Base-by-base conservation (phyloP, 2,329 filamentous ascomycete genomes). In the Fusarium sp. region DNA sequence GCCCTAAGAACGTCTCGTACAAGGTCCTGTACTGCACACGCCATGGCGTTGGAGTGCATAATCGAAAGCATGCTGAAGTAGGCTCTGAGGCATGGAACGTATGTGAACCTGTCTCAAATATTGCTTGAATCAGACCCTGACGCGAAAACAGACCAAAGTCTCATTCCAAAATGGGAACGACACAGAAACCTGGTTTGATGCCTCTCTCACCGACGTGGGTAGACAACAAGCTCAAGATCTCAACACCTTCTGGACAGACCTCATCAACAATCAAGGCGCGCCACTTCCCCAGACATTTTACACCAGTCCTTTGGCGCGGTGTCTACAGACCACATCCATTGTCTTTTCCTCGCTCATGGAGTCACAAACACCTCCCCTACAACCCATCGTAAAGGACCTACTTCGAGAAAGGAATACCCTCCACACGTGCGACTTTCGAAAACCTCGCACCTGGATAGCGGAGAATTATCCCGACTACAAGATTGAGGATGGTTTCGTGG, bases 391-490 rank as follows among this genome's bases (percentile, higher is more conserved):
- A 72, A 90, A 88, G 73, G 88, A 91, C 60, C 74, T 84, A 6
- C 79, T 90, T 15, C 81, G 89, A 20, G 89, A 91, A 75, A 84
- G 86, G 4, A 82, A 89, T 59, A 88, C 86, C 10, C 81, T 85
- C 55, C 88, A 91, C 74, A 90, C 88, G 0, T 91, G 89, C 74
- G 88, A 91, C 74, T 82, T 85, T 17, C 81, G 88, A 17, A 83
- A 83, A 50, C 75, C 79, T 9, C 81, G 80, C 43, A 79, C 81
- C 0, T 84, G 80, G 73, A 88, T 91, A 63, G 76, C 77, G 2
- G 64, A 78, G 15, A 78, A 81, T 33, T 90, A 86, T 64, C 87
- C 87, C 0, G 74, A 72, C 20, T 90, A 83, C 72, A 68, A 62
- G 4, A 81, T 90, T 44, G 88, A 90, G 73, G 76, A 80, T 1